A percentile compares a stretch with the other conserved stretches of the same genome.
Evolutionary conservation across 2,329 filamentous ascomycete genomes (phyloP).

Genomic region (Diaporthe citri): DNA sequence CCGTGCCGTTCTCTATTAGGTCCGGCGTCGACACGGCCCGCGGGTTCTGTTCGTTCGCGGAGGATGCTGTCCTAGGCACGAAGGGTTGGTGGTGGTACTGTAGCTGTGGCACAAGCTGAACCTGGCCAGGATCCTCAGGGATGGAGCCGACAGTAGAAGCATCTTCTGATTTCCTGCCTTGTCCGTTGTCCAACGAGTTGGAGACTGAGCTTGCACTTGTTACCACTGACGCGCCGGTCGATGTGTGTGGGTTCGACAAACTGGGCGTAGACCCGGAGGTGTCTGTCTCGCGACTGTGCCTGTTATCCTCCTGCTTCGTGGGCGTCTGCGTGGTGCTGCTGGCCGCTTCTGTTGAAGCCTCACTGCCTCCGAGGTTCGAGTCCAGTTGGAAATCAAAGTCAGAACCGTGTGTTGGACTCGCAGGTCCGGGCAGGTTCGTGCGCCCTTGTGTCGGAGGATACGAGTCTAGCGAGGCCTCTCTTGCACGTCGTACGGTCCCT

Average conservation of each 20-base stretch:
- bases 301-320: conserved; percentile 54
- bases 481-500: conserved; percentile 34
- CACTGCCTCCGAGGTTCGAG: conserved; percentile 44
- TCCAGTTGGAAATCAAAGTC: conserved; percentile 39
- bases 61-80: conserved; percentile 57
- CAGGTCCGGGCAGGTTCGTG: background rate
- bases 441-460: conserved; percentile 6
- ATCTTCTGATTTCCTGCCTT: conserved; percentile 52
- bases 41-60: conserved; percentile 56
- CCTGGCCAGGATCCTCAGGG: conserved; percentile 58
- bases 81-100: conserved; percentile 71
- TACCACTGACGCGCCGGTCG: conserved; percentile 64
- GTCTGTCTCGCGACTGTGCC: conserved; percentile 67
- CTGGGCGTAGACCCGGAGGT: conserved; percentile 63
- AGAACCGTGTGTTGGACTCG: background rate
- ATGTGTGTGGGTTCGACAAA: conserved; percentile 62
- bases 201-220: conserved; percentile 70
- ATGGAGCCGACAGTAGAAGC: conserved; percentile 66
- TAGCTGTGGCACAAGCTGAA: conserved; percentile 65
- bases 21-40: conserved; percentile 65
- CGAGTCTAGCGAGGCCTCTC: conserved; percentile 21
- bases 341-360: background rate
- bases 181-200: conserved; percentile 61
- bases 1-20: conserved; percentile 61
- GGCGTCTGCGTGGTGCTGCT: conserved; percentile 49